A percentile compares a stretch with the other conserved stretches of the same genome.
phyloP scores from a whole-genome alignment of 2,329 filamentous ascomycete genomes.

The Hypoxylon sp. region DNA sequence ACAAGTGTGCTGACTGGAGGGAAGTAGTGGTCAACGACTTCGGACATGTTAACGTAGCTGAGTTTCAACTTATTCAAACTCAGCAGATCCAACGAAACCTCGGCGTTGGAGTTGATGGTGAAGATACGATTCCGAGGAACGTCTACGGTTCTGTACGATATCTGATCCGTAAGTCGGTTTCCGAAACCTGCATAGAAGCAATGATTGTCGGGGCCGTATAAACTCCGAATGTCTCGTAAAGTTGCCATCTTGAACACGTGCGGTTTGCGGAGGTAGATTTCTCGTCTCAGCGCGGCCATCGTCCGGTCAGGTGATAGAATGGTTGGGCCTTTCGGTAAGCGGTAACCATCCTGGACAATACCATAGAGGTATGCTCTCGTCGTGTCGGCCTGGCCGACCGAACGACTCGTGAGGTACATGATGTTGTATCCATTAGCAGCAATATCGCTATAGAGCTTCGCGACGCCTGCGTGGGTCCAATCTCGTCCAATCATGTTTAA shows the following conservation, averaged over 20 bases:
- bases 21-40: slow-evolving; percentile 98
- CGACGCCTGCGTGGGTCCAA: slow-evolving; percentile 97
- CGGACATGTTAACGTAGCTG: slow-evolving; percentile 96
- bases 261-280: slow-evolving; percentile 95
- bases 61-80: slow-evolving; percentile 96
- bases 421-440: slow-evolving; percentile 97
- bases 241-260: slow-evolving; percentile 99
- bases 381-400: slow-evolving; percentile 91
- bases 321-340: slow-evolving; percentile 88
- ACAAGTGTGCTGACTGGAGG: slow-evolving; percentile 90
- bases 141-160: slow-evolving; percentile 95
- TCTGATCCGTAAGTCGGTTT: slow-evolving; percentile 94
- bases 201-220: slow-evolving; percentile 82
- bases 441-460: slow-evolving; percentile 97
- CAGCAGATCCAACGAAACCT: slow-evolving; percentile 91
- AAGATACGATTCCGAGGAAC: slow-evolving; percentile 96
- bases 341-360: slow-evolving; percentile 88
- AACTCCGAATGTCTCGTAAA: slow-evolving; percentile 89
- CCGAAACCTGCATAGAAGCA: slow-evolving; percentile 98
- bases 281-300: slow-evolving; percentile 90
- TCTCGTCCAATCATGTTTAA: slow-evolving; percentile 97
- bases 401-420: slow-evolving; percentile 95
- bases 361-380: slow-evolving; percentile 92
- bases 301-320: slow-evolving; percentile 96
- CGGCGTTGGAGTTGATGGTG: slow-evolving; percentile 97